phyloP scores from a whole-genome alignment of 768 basidiomycete genomes.

The Sarcodon aspratus region DNA sequence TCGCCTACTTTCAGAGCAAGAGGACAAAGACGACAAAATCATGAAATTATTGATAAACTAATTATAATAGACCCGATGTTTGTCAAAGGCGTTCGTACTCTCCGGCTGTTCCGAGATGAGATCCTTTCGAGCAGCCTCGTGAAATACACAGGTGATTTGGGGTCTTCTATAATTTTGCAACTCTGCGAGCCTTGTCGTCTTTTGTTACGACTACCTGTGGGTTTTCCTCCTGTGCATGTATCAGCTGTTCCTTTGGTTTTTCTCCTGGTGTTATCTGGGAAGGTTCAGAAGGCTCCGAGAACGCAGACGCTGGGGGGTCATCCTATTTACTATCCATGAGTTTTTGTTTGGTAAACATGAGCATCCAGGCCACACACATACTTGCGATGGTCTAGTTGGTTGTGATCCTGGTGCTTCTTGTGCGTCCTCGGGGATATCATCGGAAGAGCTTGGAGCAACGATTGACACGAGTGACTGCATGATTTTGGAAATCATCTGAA shows the following conservation, averaged over 20 bases:
- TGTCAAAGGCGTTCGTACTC: slow-evolving; percentile 2
- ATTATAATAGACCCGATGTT: not conserved
- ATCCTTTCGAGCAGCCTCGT: not conserved
- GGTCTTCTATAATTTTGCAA: not conserved
- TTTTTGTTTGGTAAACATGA: no score
- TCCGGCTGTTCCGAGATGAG: not conserved
- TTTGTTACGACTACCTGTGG: slow-evolving; percentile 15
- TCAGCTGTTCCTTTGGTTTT: slow-evolving; percentile 13
- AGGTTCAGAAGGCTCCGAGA: slow-evolving; percentile 19
- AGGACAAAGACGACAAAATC: slow-evolving; percentile 17
- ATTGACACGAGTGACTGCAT: no score
- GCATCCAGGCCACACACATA: no score
- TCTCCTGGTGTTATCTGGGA: slow-evolving; percentile 15
- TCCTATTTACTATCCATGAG: slow-evolving; percentile 1
- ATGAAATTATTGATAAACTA: slow-evolving; percentile 3
- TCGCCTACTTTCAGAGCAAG: slow-evolving; percentile 20
- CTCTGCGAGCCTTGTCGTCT: slow-evolving; percentile 3
- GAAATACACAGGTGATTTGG: not conserved
- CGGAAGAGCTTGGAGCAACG: no score
- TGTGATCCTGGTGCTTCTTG: no score
- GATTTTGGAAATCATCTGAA: no score
- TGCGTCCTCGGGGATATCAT: no score
- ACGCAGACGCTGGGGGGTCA: slow-evolving; percentile 11
- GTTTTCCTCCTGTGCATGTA: slow-evolving; percentile 20
- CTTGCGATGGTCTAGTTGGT: no score